A percentile compares a stretch with the other conserved stretches of the same genome.
These are phyloP conservation scores for Perkinsus chesapeaki DNA, from an alignment of 169 alveolate species.

Conservation along the genomic window DNA sequence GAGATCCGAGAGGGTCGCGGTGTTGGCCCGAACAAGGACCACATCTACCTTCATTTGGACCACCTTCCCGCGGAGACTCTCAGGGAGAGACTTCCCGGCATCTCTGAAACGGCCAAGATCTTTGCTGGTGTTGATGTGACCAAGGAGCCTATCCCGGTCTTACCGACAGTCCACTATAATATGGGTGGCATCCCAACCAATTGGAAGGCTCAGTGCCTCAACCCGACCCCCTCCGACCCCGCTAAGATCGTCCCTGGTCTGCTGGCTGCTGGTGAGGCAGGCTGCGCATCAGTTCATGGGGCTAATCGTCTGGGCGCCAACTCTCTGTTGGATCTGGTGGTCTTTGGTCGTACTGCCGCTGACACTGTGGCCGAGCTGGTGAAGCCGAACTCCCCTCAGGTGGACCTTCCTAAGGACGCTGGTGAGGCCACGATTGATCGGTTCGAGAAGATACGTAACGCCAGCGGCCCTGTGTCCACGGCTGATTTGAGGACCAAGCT, in stretches of 20 bases:
- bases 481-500: slow-evolving; percentile 63
- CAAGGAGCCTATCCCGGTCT: slow-evolving; percentile 90
- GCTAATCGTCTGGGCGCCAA: slow-evolving; percentile 98
- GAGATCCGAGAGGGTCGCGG: slow-evolving; percentile 95
- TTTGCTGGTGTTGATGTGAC: slow-evolving; percentile 91
- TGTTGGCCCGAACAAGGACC: slow-evolving; percentile 88
- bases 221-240: slow-evolving; percentile 29
- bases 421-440: slow-evolving; percentile 65
- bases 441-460: slow-evolving; percentile 59
- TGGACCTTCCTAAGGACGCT: slow-evolving; percentile 51
- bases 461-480: slow-evolving; percentile 64
- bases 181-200: slow-evolving; percentile 99
- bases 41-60: slow-evolving; percentile 83
- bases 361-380: slow-evolving; percentile 69
- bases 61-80: slow-evolving; percentile 87
- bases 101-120: slow-evolving; percentile 91
- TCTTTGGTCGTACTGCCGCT: slow-evolving; percentile 94
- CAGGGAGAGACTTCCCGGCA: slow-evolving; percentile 90
- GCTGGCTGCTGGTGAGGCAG: slow-evolving; percentile 92
- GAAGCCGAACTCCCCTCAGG: slow-evolving; percentile 55
- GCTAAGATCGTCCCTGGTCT: slow-evolving; percentile 84
- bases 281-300: slow-evolving; percentile 98
- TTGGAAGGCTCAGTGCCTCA: slow-evolving; percentile 77
- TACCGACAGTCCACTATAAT: slow-evolving; percentile 98
- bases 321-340: slow-evolving; percentile 90